phyloP scores from a whole-genome alignment of 179 eudicot species.

The Actinidia arguta region DNA sequence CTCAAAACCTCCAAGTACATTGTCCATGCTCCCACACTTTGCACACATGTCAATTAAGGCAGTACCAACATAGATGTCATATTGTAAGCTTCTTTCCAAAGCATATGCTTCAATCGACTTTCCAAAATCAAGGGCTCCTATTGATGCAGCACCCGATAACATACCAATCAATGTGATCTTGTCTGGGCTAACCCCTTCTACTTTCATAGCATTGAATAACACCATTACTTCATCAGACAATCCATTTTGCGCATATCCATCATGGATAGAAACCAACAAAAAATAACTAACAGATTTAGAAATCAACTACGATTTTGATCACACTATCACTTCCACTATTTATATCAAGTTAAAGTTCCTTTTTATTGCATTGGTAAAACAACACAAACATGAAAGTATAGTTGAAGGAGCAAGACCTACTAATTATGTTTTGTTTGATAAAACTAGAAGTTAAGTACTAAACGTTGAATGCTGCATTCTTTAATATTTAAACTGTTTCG shows the following conservation, averaged over 20 bases:
- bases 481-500: no score
- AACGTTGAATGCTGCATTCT: no score
- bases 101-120: conserved; percentile 47
- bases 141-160: conserved; percentile 55
- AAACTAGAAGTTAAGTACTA: no score
- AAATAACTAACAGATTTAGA: no score
- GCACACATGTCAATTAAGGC: conserved; percentile 71
- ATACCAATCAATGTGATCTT: conserved; percentile 52
- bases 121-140: conserved; percentile 58
- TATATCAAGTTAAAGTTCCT: background rate
- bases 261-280: background rate
- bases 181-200: conserved; percentile 41
- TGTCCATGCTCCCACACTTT: conserved; percentile 57
- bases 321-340: background rate
- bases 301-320: background rate
- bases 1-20: conserved; percentile 44
- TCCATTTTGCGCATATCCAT: conserved; percentile 69
- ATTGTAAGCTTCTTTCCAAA: conserved; percentile 38
- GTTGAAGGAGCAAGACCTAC: no score
- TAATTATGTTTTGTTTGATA: no score
- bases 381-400: no score
- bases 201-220: conserved; percentile 50
- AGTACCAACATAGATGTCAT: conserved; percentile 51
- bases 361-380: background rate
- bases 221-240: conserved; percentile 57